These are phyloP conservation scores for Capsicum rhomboideum DNA, from an alignment of 257 asterid genomes.

Conservation along the genomic window DNA sequence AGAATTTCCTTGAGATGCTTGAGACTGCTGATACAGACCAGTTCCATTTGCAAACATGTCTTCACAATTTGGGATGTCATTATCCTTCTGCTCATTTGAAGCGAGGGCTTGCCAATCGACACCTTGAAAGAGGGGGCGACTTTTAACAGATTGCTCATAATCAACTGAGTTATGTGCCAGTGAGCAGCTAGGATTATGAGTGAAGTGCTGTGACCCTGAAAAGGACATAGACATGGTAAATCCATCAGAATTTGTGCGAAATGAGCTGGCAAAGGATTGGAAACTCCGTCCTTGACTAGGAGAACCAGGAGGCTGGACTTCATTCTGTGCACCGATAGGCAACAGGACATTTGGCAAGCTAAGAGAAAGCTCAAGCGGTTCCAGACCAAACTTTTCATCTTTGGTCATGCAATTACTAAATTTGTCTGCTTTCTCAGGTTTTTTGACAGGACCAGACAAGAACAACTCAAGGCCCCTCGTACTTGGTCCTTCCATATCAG, in stretches of 20 bases:
- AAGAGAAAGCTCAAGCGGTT: conserved; percentile 93
- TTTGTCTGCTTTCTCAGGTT: conserved; percentile 48
- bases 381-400: conserved; percentile 82
- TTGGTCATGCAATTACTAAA: conserved; percentile 36
- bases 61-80: conserved; percentile 47
- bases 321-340: conserved; percentile 61
- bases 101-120: conserved; percentile 95
- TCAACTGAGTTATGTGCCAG: conserved; percentile 61
- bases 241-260: conserved; percentile 76
- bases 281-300: conserved; percentile 83
- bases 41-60: conserved; percentile 44
- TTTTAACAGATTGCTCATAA: conserved; percentile 84
- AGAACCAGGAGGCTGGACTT: conserved; percentile 60
- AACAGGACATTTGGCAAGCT: conserved; percentile 89
- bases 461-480: conserved; percentile 70
- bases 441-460: conserved; percentile 64
- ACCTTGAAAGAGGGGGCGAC: conserved; percentile 90
- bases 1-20: conserved; percentile 51
- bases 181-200: conserved; percentile 98
- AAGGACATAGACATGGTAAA: conserved; percentile 88
- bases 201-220: conserved; percentile 92
- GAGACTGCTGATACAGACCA: conserved; percentile 39
- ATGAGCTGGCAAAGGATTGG: conserved; percentile 84
- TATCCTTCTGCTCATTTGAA: conserved; percentile 54
- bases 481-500: conserved; percentile 66